Evolutionary conservation across 768 basidiomycete genomes (phyloP).

Genomic region (Podaxis sp.): DNA sequence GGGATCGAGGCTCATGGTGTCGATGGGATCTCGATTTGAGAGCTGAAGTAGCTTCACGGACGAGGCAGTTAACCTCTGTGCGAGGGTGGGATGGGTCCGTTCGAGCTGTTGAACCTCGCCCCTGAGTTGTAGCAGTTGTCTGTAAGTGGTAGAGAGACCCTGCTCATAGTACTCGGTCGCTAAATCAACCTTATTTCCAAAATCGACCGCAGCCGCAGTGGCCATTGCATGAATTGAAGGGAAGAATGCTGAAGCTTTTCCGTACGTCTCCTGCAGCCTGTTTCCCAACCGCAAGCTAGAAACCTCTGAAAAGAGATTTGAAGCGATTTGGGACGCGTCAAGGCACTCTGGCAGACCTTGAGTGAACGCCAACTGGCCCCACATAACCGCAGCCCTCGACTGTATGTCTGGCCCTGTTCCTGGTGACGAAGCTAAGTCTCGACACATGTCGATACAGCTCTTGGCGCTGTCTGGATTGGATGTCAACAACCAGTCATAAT

Average conservation of each 20-base stretch:
- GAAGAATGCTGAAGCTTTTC: background rate
- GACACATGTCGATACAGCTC: background rate
- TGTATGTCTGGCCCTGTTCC: background rate
- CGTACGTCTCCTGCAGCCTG: background rate
- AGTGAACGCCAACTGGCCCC: background rate
- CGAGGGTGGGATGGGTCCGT: background rate
- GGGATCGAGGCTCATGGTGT: background rate
- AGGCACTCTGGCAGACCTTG: background rate
- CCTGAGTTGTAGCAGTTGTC: background rate
- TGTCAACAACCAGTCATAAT: background rate
- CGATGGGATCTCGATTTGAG: background rate
- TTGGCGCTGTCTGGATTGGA: background rate
- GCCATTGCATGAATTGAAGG: background rate
- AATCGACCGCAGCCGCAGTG: background rate
- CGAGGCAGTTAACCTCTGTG: background rate
- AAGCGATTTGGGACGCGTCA: background rate
- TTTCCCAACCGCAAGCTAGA: background rate
- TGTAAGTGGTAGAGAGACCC: background rate
- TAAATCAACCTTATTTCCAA: background rate
- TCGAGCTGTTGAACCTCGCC: background rate
- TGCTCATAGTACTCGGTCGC: background rate
- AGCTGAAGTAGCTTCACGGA: background rate
- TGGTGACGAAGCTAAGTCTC: background rate
- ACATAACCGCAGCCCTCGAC: background rate
- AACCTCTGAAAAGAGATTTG: background rate